Percentiles rank a stretch among this genome's conserved stretches.
Conservation (phyloP, 805 yeast genomes). For the Ogataea glucozyma region DNA sequence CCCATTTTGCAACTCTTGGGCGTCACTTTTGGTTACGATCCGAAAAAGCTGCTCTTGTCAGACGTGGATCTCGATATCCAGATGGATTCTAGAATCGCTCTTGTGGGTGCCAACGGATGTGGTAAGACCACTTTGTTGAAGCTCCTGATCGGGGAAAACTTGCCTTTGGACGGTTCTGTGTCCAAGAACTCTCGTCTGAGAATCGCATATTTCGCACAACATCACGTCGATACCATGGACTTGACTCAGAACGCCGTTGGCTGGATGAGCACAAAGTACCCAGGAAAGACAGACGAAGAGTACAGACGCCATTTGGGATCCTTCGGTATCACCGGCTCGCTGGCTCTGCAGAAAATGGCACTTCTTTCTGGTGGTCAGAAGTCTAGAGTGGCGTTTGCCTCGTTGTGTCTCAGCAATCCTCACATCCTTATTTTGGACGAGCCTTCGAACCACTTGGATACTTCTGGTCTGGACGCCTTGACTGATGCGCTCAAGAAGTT, state of each 20-base stretch:
- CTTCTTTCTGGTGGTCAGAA: slow-evolving; percentile 96
- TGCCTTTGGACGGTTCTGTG: slow-evolving; percentile 77
- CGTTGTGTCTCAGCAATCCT: slow-evolving; percentile 85
- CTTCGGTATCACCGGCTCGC: slow-evolving; percentile 93
- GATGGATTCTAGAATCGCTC: slow-evolving; percentile 91
- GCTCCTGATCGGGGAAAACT: slow-evolving; percentile 73
- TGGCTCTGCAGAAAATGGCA: slow-evolving; percentile 89
- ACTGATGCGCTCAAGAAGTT: slow-evolving; percentile 84
- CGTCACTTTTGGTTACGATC: slow-evolving; percentile 82
- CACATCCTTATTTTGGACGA: slow-evolving; percentile 93
- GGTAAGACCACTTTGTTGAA: slow-evolving; percentile 97
- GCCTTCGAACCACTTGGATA: slow-evolving; percentile 98
- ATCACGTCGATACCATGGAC: slow-evolving; percentile 98
- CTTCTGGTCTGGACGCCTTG: slow-evolving; percentile 94
- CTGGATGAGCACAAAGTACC: slow-evolving; percentile 88
- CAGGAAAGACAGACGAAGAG: slow-evolving; percentile 95
- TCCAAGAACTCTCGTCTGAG: slow-evolving; percentile 82
- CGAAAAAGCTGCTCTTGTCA: slow-evolving; percentile 60
- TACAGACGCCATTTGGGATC: slow-evolving; percentile 96
- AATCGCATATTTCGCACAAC: slow-evolving; percentile 97
- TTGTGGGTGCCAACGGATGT: slow-evolving; percentile 99
- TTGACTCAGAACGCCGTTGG: slow-evolving; percentile 79
- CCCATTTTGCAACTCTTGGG: slow-evolving; percentile 88
- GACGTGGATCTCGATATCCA: slow-evolving; percentile 89
- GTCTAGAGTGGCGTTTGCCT: slow-evolving; percentile 97